phyloP scores from a whole-genome alignment of 805 yeast species.

The Sugiyamaella lignohabitans region DNA sequence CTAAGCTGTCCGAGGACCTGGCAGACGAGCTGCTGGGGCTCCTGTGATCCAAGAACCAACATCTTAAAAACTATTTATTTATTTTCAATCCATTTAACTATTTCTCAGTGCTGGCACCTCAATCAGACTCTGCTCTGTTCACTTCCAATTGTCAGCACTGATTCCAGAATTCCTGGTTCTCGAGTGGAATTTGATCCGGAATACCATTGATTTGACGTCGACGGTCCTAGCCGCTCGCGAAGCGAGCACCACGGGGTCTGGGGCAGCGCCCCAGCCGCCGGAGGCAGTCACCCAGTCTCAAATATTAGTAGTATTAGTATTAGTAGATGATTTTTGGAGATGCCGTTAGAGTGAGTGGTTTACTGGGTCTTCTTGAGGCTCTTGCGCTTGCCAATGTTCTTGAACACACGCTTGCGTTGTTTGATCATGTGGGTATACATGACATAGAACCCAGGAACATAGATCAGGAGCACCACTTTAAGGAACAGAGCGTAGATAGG shows the following conservation, averaged over 20 bases:
- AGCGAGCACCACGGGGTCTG: not conserved
- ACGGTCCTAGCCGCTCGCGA: too few species aligned
- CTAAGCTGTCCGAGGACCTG: conserved; percentile 29
- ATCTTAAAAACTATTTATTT: too few species aligned
- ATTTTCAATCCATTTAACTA: too few species aligned
- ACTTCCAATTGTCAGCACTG: too few species aligned
- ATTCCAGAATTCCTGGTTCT: too few species aligned
- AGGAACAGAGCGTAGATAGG: conserved; percentile 50
- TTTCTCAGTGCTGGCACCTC: too few species aligned
- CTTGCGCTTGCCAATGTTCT: conserved; percentile 24
- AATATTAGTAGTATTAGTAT: too few species aligned
- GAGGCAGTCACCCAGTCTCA: not conserved
- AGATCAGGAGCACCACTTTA: conserved; percentile 52
- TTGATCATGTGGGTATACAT: conserved; percentile 81
- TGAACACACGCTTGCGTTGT: conserved; percentile 69
- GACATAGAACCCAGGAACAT: conserved; percentile 82
- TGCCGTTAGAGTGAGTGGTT: too few species aligned
- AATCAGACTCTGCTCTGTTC: too few species aligned
- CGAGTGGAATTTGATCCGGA: too few species aligned
- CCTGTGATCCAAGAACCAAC: not conserved
- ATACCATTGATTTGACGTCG: too few species aligned
- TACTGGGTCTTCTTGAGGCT: not conserved
- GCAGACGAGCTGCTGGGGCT: conserved; percentile 28
- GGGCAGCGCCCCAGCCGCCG: not conserved
- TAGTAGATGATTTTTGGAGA: too few species aligned